Evolutionary conservation across 192 early-diverging fungal genomes (phyloP).

Genomic region (Coemansia sp.): DNA sequence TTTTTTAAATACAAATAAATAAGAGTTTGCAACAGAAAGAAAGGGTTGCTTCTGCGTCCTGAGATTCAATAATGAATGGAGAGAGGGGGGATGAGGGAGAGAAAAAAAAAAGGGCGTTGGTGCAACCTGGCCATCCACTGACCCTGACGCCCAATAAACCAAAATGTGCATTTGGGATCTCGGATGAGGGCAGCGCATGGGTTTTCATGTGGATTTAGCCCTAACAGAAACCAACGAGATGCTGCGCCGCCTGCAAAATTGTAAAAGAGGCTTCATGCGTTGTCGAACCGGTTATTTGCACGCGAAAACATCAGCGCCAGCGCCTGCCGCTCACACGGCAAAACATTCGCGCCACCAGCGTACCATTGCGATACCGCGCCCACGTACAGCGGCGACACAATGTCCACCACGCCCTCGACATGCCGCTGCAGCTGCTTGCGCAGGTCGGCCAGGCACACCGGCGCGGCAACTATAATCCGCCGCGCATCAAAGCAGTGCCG

Average conservation of each 20-base stretch:
- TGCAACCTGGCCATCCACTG: background rate
- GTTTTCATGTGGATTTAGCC: background rate
- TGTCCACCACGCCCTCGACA: slow-evolving; percentile 35
- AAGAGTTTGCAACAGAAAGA: slow-evolving; percentile 1
- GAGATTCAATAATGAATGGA: background rate
- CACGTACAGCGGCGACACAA: slow-evolving; percentile 46
- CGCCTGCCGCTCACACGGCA: slow-evolving; percentile 22
- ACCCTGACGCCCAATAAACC: slow-evolving; percentile 2
- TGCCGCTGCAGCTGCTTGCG: slow-evolving; percentile 41
- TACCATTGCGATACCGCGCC: slow-evolving; percentile 45
- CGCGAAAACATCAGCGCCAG: slow-evolving; percentile 30
- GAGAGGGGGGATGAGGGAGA: background rate
- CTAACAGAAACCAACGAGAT: background rate
- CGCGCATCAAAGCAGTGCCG: slow-evolving; percentile 29
- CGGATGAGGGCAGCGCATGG: slow-evolving; percentile 1
- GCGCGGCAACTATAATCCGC: slow-evolving; percentile 46
- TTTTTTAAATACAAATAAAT: slow-evolving; percentile 7
- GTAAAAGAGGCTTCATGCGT: background rate
- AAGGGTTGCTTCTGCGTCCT: background rate
- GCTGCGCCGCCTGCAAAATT: background rate
- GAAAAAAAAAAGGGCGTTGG: background rate
- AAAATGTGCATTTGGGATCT: background rate
- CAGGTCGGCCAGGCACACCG: slow-evolving; percentile 52
- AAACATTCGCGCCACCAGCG: slow-evolving; percentile 14
- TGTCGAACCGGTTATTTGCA: slow-evolving; percentile 2